Evolutionary conservation across 2,329 filamentous ascomycete species (phyloP).

Genomic region (Ophiostoma sp.): DNA sequence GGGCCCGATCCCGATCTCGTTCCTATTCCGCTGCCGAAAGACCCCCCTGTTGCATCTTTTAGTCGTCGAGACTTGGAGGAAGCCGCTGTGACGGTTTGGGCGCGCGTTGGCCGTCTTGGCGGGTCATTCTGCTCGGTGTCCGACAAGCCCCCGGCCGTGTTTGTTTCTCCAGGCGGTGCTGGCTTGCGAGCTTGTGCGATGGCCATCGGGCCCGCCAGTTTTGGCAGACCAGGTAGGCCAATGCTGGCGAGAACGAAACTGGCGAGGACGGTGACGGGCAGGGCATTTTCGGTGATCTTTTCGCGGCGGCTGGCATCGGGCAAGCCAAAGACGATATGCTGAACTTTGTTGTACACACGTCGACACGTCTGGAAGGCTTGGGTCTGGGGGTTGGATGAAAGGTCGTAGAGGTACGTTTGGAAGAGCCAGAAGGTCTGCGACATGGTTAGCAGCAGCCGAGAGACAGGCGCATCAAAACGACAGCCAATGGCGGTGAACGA

Average conservation of each 20-base stretch:
- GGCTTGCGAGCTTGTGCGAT: slow-evolving; percentile 77
- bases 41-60: slow-evolving; percentile 37
- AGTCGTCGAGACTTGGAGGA: slow-evolving; percentile 47
- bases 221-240: slow-evolving; percentile 68
- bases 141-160: slow-evolving; percentile 27
- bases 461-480: not conserved
- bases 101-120: slow-evolving; percentile 52
- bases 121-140: slow-evolving; percentile 16
- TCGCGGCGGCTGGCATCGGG: slow-evolving; percentile 63
- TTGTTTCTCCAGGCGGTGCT: slow-evolving; percentile 54
- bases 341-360: slow-evolving; percentile 80
- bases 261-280: slow-evolving; percentile 74
- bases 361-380: slow-evolving; percentile 76
- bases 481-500: not conserved
- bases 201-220: slow-evolving; percentile 72
- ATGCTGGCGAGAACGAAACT: slow-evolving; percentile 74
- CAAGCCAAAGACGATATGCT: slow-evolving; percentile 78
- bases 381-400: slow-evolving; percentile 67
- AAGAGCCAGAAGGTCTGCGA: slow-evolving; percentile 81
- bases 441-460: not conserved
- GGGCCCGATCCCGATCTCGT: not conserved
- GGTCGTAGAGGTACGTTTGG: slow-evolving; percentile 79
- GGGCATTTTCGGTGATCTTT: slow-evolving; percentile 73
- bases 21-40: not conserved
- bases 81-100: slow-evolving; percentile 57